phyloP scores from a whole-genome alignment of 345 rosid species.

The Aquilaria sinensis region DNA sequence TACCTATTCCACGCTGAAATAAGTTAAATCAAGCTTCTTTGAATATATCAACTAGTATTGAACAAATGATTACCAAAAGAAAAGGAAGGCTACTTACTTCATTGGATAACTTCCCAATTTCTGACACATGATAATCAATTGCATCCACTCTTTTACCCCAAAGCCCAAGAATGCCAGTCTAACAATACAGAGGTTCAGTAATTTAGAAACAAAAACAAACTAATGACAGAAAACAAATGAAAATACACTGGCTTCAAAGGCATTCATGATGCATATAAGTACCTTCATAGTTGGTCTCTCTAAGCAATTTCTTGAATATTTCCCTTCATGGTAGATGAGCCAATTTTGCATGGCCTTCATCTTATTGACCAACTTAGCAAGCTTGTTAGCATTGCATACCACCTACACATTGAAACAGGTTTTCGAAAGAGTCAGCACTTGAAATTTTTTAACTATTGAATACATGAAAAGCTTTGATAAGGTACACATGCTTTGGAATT shows the following conservation, averaged over 20 bases:
- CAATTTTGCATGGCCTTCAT: constrained; percentile 68
- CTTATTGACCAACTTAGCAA: constrained; percentile 66
- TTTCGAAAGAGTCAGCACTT: not conserved
- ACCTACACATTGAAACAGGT: constrained; percentile 37
- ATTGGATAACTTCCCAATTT: constrained; percentile 56
- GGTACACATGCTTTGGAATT: too few relatives aligned
- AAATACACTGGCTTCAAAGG: constrained; percentile 7
- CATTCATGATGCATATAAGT: constrained; percentile 8
- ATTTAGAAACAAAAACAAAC: constrained; percentile 1
- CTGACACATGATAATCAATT: constrained; percentile 49
- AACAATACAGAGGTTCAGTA: constrained; percentile 14
- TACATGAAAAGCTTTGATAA: too few relatives aligned
- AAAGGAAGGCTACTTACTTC: constrained; percentile 43
- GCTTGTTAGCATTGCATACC: constrained; percentile 79
- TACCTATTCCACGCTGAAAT: too few relatives aligned
- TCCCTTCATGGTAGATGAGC: constrained; percentile 78
- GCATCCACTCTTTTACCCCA: constrained; percentile 81
- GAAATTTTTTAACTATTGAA: not conserved
- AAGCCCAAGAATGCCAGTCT: constrained; percentile 89
- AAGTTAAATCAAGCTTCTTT: too few relatives aligned
- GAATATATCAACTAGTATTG: too few relatives aligned
- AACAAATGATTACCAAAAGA: too few relatives aligned
- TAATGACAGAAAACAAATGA: constrained; percentile 3
- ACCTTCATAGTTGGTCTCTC: constrained; percentile 65
- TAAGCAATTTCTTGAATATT: constrained; percentile 45